These are phyloP conservation scores for Skeletonema marinoi DNA, from an alignment of 108 stramenopile species.

Conservation along the genomic window DNA sequence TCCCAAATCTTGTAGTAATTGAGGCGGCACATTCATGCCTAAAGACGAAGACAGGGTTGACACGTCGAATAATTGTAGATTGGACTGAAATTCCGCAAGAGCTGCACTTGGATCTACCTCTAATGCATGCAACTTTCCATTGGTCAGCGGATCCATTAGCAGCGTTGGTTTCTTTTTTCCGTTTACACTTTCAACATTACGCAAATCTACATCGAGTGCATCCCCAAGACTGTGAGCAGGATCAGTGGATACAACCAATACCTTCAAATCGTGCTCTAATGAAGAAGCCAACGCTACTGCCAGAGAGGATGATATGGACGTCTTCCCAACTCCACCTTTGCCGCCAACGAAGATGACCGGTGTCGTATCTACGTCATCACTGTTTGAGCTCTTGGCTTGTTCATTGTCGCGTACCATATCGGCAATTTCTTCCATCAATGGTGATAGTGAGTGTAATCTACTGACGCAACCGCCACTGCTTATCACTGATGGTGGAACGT, in stretches of 20 bases:
- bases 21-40: conserved; percentile 55
- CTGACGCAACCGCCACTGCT: background rate
- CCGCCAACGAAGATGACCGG: conserved; percentile 43
- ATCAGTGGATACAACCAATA: conserved; percentile 93
- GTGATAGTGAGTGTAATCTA: conserved; percentile 10
- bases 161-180: conserved; percentile 49
- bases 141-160: conserved; percentile 74
- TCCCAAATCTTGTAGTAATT: conserved; percentile 73
- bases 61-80: conserved; percentile 74
- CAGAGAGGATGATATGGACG: conserved; percentile 82
- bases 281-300: conserved; percentile 79
- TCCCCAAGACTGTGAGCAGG: conserved; percentile 97
- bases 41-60: conserved; percentile 58
- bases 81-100: conserved; percentile 67
- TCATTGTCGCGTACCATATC: conserved; percentile 5
- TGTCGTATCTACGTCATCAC: background rate
- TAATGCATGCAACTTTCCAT: conserved; percentile 69
- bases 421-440: conserved; percentile 20
- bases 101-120: conserved; percentile 89
- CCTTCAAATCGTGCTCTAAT: conserved; percentile 67
- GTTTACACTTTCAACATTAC: conserved; percentile 1
- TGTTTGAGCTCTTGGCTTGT: background rate
- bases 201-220: conserved; percentile 83
- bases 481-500: background rate
- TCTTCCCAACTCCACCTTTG: conserved; percentile 72